Conservation (phyloP, 139 green algal genomes). For the Chlamydomonas incerta region DNA sequence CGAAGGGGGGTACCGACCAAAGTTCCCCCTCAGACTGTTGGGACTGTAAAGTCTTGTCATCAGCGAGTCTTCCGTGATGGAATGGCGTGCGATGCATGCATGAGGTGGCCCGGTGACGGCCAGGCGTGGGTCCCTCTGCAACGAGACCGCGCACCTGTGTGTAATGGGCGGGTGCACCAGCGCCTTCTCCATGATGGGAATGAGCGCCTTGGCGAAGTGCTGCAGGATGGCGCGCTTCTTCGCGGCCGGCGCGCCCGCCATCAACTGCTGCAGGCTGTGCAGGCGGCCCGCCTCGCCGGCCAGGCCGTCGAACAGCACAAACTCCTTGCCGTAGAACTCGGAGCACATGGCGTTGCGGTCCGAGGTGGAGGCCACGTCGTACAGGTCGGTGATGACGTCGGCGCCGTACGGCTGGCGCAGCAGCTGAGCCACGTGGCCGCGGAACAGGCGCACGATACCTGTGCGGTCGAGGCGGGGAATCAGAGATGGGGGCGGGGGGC, state of each 20-base stretch:
- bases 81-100: no score
- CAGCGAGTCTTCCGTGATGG: neutral
- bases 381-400: slow-evolving; percentile 88
- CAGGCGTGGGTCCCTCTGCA: no score
- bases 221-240: slow-evolving; percentile 74
- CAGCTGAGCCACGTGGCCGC: slow-evolving; percentile 79
- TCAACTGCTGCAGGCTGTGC: slow-evolving; percentile 65
- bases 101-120: no score
- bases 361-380: slow-evolving; percentile 57
- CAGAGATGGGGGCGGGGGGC: no score
- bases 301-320: slow-evolving; percentile 75
- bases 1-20: slow-evolving; percentile 32
- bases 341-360: slow-evolving; percentile 79
- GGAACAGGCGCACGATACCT: slow-evolving; percentile 78
- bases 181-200: slow-evolving; percentile 89
- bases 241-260: slow-evolving; percentile 52
- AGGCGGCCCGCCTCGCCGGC: slow-evolving; percentile 47
- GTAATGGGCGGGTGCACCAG: slow-evolving; percentile 83
- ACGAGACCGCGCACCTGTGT: slow-evolving; percentile 69
- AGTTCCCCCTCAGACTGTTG: slow-evolving; percentile 36
- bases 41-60: slow-evolving; percentile 29
- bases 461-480: neutral
- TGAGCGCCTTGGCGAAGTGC: slow-evolving; percentile 69
- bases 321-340: slow-evolving; percentile 88
- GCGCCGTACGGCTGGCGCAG: slow-evolving; percentile 86